phyloP scores from a whole-genome alignment of 345 rosid genomes.

The Arabis alpina region DNA sequence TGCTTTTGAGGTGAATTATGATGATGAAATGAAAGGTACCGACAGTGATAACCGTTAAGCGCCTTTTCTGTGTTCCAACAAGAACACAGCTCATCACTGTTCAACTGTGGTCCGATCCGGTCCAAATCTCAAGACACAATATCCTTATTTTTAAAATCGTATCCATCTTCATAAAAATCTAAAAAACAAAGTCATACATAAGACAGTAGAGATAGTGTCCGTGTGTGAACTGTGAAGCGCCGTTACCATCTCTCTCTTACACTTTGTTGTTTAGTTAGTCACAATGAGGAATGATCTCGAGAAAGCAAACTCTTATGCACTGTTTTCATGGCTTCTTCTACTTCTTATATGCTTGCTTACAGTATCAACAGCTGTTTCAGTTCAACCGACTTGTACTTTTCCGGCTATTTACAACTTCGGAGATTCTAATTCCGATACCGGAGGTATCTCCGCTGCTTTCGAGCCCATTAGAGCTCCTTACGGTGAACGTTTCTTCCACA shows the following conservation, averaged over 20 bases:
- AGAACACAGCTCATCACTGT: slow-evolving; percentile 43
- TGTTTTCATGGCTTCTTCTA: slow-evolving; percentile 40
- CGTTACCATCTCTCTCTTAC: neutral
- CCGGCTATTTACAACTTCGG: slow-evolving; percentile 90
- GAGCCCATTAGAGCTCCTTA: slow-evolving; percentile 60
- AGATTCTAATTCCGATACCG: slow-evolving; percentile 86
- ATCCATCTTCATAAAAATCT: slow-evolving; percentile 26
- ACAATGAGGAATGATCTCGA: slow-evolving; percentile 27
- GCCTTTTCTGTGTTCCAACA: slow-evolving; percentile 33
- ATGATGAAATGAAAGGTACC: slow-evolving; percentile 17
- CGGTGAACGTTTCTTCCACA: slow-evolving; percentile 67
- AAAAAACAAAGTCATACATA: neutral
- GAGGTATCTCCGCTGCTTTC: slow-evolving; percentile 83
- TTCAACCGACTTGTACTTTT: slow-evolving; percentile 52
- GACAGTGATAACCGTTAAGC: slow-evolving; percentile 43
- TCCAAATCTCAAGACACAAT: slow-evolving; percentile 39
- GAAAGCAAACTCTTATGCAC: slow-evolving; percentile 37
- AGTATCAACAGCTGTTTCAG: slow-evolving; percentile 26
- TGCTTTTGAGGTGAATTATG: slow-evolving; percentile 7
- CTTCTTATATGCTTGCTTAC: slow-evolving; percentile 35
- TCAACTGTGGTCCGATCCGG: slow-evolving; percentile 43
- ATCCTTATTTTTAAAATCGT: neutral
- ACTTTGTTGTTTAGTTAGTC: slow-evolving; percentile 1
- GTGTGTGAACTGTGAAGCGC: slow-evolving; percentile 3
- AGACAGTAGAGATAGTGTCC: neutral